A percentile compares a stretch with the other conserved stretches of the same genome.
These are phyloP conservation scores for Quillaja saponaria DNA, from an alignment of 306 rosid species.

Conservation along the genomic window DNA sequence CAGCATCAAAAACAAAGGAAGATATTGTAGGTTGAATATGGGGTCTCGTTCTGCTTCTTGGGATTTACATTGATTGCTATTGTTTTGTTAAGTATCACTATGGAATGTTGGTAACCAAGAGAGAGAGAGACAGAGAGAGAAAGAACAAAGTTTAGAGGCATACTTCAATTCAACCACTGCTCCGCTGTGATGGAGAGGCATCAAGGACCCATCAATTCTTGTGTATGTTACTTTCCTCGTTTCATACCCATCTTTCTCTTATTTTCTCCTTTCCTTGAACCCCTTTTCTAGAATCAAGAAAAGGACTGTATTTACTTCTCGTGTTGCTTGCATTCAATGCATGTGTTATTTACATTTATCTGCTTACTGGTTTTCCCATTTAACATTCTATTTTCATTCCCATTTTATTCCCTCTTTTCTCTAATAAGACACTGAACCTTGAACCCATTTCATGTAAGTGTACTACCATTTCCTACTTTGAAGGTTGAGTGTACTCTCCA, in stretches of 20 bases:
- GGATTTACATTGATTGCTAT: conserved; percentile 69
- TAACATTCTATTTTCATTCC: conserved; percentile 40
- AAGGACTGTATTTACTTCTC: conserved; percentile 50
- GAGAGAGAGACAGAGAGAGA: conserved; percentile 23
- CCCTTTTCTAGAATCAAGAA: conserved; percentile 40
- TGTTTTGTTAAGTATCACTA: conserved; percentile 55
- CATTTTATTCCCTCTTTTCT: conserved; percentile 30
- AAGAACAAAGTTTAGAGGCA: conserved; percentile 28
- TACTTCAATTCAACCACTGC: conserved; percentile 34
- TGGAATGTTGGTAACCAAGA: conserved; percentile 70
- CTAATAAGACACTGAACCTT: conserved; percentile 31
- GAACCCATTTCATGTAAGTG: conserved; percentile 30
- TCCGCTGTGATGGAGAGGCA: conserved; percentile 74
- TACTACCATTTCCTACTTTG: conserved; percentile 39
- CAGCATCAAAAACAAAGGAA: conserved; percentile 50
- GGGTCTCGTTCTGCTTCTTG: conserved; percentile 60
- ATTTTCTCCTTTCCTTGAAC: conserved; percentile 23
- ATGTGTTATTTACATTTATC: conserved; percentile 36
- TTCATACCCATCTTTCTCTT: not conserved
- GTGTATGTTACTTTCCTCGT: conserved; percentile 51
- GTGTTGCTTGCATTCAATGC: conserved; percentile 55
- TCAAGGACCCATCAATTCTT: conserved; percentile 83
- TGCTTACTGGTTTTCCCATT: conserved; percentile 24
- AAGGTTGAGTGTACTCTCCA: conserved; percentile 22
- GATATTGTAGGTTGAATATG: conserved; percentile 41